Conservation (phyloP, 1,139 yeast species). For the Blastobotrys ciferrii region DNA sequence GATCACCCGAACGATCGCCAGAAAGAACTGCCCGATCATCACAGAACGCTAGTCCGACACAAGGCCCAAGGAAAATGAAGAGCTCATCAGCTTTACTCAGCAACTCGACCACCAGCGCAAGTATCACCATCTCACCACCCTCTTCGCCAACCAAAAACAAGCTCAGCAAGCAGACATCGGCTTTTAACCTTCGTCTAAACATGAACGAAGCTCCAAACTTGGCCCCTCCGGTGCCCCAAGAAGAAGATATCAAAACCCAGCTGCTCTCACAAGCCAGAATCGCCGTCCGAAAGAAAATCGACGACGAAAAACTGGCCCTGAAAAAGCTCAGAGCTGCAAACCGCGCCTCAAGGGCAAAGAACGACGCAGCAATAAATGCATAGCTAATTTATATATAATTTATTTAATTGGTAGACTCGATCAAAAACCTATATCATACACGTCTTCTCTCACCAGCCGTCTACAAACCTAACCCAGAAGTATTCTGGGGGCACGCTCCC, state of each 20-base stretch:
- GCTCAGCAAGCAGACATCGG: conserved; percentile 9
- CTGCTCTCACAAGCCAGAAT: conserved; percentile 27
- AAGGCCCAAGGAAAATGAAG: conserved; percentile 10
- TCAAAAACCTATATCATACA: no score
- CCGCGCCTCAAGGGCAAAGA: not conserved
- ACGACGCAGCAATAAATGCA: not conserved
- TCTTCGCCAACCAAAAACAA: not conserved
- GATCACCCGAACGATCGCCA: conserved; percentile 17
- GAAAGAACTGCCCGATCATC: not conserved
- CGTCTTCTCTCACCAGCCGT: not conserved
- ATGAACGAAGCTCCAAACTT: conserved; percentile 2
- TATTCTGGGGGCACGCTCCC: no score
- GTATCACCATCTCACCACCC: not conserved
- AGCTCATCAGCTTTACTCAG: conserved; percentile 8
- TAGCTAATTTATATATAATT: no score
- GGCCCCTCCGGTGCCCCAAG: not conserved
- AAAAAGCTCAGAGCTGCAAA: not conserved
- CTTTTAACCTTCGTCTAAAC: not conserved
- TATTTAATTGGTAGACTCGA: no score
- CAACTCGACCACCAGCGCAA: conserved; percentile 1
- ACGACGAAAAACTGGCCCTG: conserved; percentile 24
- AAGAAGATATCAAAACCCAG: not conserved
- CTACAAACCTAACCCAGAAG: no score
- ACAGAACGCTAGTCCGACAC: not conserved
- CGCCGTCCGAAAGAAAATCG: conserved; percentile 31